Base-by-base conservation (phyloP, 2,329 filamentous ascomycete species). In the Ramularia endophylla region DNA sequence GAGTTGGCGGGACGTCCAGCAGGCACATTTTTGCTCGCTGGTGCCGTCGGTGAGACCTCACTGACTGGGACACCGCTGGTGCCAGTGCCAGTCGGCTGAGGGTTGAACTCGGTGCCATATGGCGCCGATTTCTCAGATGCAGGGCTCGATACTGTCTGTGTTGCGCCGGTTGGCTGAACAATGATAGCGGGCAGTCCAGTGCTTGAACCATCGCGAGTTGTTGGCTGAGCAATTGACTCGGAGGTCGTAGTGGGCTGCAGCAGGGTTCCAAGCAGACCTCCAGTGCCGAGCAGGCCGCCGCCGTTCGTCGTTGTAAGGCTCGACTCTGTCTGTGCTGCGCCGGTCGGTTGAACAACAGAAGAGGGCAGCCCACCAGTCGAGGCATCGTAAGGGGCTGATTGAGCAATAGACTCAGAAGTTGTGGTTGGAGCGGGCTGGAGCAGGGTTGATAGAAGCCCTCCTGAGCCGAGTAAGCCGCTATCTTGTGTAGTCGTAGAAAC, bases 211-310 rank as follows among this genome's bases (percentile, higher is more conserved):
- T n/a, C n/a, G n/a, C n/a, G n/a, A n/a, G n/a, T 6, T 25, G 22
- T 25, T 25, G 22, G 22, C 22, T 25, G 22, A 25, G 11, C 22
- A 11, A 25, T 36, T 5, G 48, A 49, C 22, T 25, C 45, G 11
- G 42, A 40, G 3, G 41, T 40, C 7, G 42, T 25, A 20, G 43
- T 40, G 19, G 36, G 38, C 6, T 43, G 37, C 5, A 45, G 30
- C n/a, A 42, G 20, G 11, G 36, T 27, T 13, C 20, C 34, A 18
- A 42, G 19, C 15, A 25, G 22, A 25, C 22, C 22, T 25, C 28
- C 33, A 9, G 36, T 36, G 13, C 22, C 38, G 2, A 38, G 38
- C 28, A 16, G 42, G 22, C 40, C 27, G 18, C 12, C 17, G 17
- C 28, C 34, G 36, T 29, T 38, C 11, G 43, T 34, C n/a, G 37